Percentiles rank a stretch among this genome's conserved stretches.
phyloP scores from a whole-genome alignment of 805 yeast genomes.

The Saccharomycopsis malanga region DNA sequence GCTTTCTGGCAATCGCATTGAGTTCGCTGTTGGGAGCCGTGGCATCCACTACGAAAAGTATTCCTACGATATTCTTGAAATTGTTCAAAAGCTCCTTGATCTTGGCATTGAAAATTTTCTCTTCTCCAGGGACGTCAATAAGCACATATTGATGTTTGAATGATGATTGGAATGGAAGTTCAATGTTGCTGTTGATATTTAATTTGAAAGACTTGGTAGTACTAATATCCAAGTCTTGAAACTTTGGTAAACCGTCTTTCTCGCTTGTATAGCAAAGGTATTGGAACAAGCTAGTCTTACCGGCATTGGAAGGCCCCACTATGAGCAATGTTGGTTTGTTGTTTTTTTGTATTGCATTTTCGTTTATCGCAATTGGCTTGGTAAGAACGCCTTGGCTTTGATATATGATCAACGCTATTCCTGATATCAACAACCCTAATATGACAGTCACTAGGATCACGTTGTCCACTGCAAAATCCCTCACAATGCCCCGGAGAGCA shows the following conservation, averaged over 20 bases:
- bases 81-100: constrained; percentile 40
- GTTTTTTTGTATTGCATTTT: constrained; percentile 19
- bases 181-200: constrained; percentile 32
- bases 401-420: constrained; percentile 5
- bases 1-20: constrained; percentile 47
- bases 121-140: constrained; percentile 86
- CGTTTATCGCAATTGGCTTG: background rate
- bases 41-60: constrained; percentile 74
- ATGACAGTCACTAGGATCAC: constrained; percentile 1
- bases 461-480: constrained; percentile 4
- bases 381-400: constrained; percentile 1
- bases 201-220: constrained; percentile 50
- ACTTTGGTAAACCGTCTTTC: constrained; percentile 13
- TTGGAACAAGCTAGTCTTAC: constrained; percentile 56
- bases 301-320: constrained; percentile 57
- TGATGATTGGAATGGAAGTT: constrained; percentile 34
- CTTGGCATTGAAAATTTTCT: constrained; percentile 56
- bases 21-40: constrained; percentile 45
- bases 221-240: constrained; percentile 11
- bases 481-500: background rate
- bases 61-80: constrained; percentile 49
- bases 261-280: constrained; percentile 7
- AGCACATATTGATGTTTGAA: constrained; percentile 40
- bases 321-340: constrained; percentile 52
- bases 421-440: constrained; percentile 5